Evolutionary conservation across 2,329 filamentous ascomycete species (phyloP).

Genomic region (Emericellopsis atlantica): DNA sequence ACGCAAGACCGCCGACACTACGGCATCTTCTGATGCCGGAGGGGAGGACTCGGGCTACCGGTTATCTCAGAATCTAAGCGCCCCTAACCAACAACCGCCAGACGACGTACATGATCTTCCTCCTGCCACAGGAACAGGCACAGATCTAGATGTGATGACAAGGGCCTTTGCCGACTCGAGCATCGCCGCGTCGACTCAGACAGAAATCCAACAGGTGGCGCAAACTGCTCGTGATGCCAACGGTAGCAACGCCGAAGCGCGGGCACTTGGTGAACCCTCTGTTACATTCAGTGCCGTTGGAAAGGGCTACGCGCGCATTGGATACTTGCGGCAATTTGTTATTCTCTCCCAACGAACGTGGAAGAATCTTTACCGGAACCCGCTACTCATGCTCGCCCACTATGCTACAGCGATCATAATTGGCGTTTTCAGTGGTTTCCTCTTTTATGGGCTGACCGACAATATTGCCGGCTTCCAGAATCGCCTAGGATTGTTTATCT

Average conservation of each 20-base stretch:
- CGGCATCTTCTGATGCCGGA: constrained; percentile 45
- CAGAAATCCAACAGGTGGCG: constrained; percentile 67
- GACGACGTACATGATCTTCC: constrained; percentile 59
- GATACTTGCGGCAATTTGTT: constrained; percentile 68
- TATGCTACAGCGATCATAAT: constrained; percentile 94
- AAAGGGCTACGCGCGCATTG: constrained; percentile 70
- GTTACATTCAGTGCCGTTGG: constrained; percentile 47
- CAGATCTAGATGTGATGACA: constrained; percentile 74
- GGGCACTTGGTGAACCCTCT: constrained; percentile 20
- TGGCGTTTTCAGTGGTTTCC: constrained; percentile 84
- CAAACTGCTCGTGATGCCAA: constrained; percentile 54
- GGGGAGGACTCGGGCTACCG: constrained; percentile 38
- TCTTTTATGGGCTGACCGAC: constrained; percentile 93
- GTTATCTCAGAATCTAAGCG: constrained; percentile 30
- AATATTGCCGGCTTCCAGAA: constrained; percentile 98
- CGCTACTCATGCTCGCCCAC: constrained; percentile 95
- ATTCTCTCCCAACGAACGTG: constrained; percentile 87
- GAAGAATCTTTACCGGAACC: constrained; percentile 95
- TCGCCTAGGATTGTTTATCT: constrained; percentile 92
- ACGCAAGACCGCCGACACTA: constrained; percentile 51
- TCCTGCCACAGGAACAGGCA: constrained; percentile 47
- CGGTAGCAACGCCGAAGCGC: constrained; percentile 42
- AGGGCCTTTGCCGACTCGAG: constrained; percentile 65
- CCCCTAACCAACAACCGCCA: constrained; percentile 42
- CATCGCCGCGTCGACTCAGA: constrained; percentile 58